These are phyloP conservation scores for Gymnopus androsaceus DNA, from an alignment of 1,284 basidiomycete genomes.

Conservation along the genomic window DNA sequence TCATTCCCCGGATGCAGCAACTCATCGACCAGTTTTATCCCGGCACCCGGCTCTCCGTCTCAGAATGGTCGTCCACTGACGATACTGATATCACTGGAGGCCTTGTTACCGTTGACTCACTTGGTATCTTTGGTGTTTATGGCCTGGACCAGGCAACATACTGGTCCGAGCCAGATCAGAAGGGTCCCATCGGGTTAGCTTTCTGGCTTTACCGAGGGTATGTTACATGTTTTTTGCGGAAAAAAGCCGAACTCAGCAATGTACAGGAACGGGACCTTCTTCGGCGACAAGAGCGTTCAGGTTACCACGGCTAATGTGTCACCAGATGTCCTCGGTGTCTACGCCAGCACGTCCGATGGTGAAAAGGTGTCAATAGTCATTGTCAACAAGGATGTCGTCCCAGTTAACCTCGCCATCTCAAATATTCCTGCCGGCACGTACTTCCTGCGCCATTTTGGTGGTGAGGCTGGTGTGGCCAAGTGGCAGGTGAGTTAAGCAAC, in stretches of 20 bases:
- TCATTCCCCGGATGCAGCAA: conserved; percentile 49
- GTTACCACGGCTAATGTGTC: conserved; percentile 42
- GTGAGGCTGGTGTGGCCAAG: conserved; percentile 49
- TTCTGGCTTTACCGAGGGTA: conserved; percentile 57
- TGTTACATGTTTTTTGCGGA: conserved; percentile 11
- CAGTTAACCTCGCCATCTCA: conserved; percentile 40
- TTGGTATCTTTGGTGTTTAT: conserved; percentile 50
- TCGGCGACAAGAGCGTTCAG: conserved; percentile 43
- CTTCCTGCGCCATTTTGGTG: conserved; percentile 54
- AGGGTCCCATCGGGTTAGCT: conserved; percentile 47
- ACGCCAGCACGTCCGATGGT: conserved; percentile 41
- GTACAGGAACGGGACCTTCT: conserved; percentile 43
- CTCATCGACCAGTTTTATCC: conserved; percentile 50
- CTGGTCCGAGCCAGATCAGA: conserved; percentile 46
- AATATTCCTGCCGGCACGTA: conserved; percentile 47
- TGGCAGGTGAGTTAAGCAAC: conserved; percentile 38
- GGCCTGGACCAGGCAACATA: conserved; percentile 51
- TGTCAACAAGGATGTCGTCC: conserved; percentile 49
- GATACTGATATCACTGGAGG: conserved; percentile 53
- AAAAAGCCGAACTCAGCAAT: background rate
- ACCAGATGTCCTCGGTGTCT: conserved; percentile 44
- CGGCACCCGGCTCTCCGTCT: conserved; percentile 52
- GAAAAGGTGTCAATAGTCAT: conserved; percentile 44
- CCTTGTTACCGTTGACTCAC: conserved; percentile 45
- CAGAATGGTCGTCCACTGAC: conserved; percentile 46